Evolutionary conservation across 176 grass and related monocot genomes (phyloP), one percentile per base, ranked within the genome.

Genomic region (Carex myosuroides): DNA sequence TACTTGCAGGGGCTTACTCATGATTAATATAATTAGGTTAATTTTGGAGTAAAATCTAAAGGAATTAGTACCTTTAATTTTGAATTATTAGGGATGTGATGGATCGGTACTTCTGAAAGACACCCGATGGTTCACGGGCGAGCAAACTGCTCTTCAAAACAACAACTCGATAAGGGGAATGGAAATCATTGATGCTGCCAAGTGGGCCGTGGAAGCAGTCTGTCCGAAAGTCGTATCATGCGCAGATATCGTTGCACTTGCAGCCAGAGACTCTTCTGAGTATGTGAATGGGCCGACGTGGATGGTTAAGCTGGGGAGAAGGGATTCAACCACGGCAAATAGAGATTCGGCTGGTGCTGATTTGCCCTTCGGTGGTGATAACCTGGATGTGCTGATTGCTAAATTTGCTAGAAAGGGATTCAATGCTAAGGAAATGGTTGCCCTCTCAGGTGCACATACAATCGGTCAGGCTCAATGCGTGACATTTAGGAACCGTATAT

Each of bases 281-380:
- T 58, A 58, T 79, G 74, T 79, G 14, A 79, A 57, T 21, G 91
- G 91, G 16, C 91, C 91, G 3, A 60, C 84, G 1, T 93, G 91
- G 91, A 93, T 70, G 0, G 91, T 93, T 81, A 64, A 26, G 9
- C 61, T 93, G 0, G 91, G 91, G 13, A 81, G 91, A 60, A 86
- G 89, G 60, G 91, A 93, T 54, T 90, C 91, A 0, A 88, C 83
- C 2, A 80, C 44, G 12, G 89, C 90, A 35, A 86, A n/a, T 80
- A 6, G 12, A 5, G 14, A 0, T 16, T 61, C n/a, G 56, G 92
- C 88, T 1, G 85, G 56, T 14, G 44, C 4, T 17, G 70, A 89
- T 69, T 74, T 94, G 6, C 87, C 83, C 8, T 1, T 79, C 16
- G 58, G 64, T 14, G 55, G 1, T 85, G 22, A 44, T 16, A 52